Evolutionary conservation across 768 basidiomycete species (phyloP).

Genomic region (Ephemerocybe angulata): DNA sequence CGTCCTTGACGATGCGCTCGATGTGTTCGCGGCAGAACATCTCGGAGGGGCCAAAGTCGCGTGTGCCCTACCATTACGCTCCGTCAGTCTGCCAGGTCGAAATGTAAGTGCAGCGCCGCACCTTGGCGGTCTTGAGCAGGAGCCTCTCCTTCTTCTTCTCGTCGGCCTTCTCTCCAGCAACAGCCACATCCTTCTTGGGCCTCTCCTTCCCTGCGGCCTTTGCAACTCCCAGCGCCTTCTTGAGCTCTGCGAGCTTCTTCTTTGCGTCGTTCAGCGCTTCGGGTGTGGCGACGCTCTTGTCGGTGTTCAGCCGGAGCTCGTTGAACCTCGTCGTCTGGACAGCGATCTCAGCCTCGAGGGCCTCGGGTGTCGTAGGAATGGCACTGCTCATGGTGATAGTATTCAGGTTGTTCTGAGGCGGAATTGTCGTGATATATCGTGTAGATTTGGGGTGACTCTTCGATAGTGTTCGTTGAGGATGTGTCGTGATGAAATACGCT

Average conservation of each 20-base stretch:
- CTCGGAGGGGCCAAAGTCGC: slow-evolving; percentile 90
- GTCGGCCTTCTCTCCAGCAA: slow-evolving; percentile 35
- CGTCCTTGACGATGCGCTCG: slow-evolving; percentile 81
- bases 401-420: neutral
- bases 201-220: slow-evolving; percentile 39
- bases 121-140: slow-evolving; percentile 91
- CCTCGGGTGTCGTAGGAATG: slow-evolving; percentile 7
- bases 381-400: neutral
- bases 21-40: slow-evolving; percentile 91
- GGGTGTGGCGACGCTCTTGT: slow-evolving; percentile 44
- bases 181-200: slow-evolving; percentile 26
- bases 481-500: neutral
- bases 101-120: slow-evolving; percentile 27
- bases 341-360: slow-evolving; percentile 51
- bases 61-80: slow-evolving; percentile 73
- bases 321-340: slow-evolving; percentile 56
- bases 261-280: slow-evolving; percentile 55
- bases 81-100: neutral
- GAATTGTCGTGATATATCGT: too few species aligned
- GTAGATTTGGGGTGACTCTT: neutral
- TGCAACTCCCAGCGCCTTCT: slow-evolving; percentile 49
- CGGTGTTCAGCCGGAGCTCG: slow-evolving; percentile 44
- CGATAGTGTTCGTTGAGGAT: neutral
- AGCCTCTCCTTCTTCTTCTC: slow-evolving; percentile 67
- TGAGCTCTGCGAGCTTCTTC: slow-evolving; percentile 68